phyloP scores from a whole-genome alignment of 2,329 filamentous ascomycete species.

The Verticillium nubilum region DNA sequence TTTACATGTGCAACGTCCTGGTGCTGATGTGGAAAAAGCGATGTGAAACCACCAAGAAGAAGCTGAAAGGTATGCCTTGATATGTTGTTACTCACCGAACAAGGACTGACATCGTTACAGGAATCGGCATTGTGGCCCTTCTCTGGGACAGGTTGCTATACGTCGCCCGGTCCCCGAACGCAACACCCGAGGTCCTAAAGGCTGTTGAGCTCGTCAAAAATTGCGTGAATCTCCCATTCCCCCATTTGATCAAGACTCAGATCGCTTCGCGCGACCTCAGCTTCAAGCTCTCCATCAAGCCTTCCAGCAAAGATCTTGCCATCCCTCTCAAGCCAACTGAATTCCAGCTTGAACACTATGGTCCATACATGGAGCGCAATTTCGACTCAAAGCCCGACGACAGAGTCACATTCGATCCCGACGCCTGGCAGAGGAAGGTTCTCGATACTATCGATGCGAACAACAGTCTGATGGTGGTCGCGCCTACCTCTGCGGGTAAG shows the following conservation, averaged over 20 bases:
- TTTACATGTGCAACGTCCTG: conserved; percentile 30
- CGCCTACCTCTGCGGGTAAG: conserved; percentile 74
- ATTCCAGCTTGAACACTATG: conserved; percentile 64
- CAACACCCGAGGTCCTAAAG: background rate
- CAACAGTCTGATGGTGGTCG: conserved; percentile 68
- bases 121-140: conserved; percentile 9
- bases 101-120: background rate
- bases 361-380: conserved; percentile 69
- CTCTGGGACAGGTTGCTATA: conserved; percentile 10
- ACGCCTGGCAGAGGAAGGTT: conserved; percentile 71
- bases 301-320: conserved; percentile 5
- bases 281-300: background rate
- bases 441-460: conserved; percentile 67
- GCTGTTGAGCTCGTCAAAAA: background rate
- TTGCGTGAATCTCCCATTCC: background rate
- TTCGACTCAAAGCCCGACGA: conserved; percentile 63
- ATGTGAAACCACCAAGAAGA: background rate
- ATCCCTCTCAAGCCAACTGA: conserved; percentile 24
- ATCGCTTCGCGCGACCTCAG: background rate
- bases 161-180: background rate
- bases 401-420: conserved; percentile 67
- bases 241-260: background rate
- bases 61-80: background rate
- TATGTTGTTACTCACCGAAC: background rate
- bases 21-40: conserved; percentile 4